Base-by-base conservation (phyloP, 2,329 filamentous ascomycete species). In the Verticillium zaregamsianum region DNA sequence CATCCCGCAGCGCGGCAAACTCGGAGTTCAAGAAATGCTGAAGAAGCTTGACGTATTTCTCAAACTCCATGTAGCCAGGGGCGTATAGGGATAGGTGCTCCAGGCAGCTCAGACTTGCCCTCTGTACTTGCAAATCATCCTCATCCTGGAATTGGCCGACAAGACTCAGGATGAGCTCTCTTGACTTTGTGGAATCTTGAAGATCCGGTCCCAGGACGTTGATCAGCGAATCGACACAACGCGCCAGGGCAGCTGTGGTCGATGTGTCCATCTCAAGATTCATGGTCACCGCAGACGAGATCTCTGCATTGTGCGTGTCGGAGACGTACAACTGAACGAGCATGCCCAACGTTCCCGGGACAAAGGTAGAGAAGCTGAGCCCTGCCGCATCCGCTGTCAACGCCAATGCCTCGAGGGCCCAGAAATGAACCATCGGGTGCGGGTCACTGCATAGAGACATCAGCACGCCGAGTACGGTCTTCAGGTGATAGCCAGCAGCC, bases 381-480 rank as follows among this genome's bases (percentile, higher is more conserved):
- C 95, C 95, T 2, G 95, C 93, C 12, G 94, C 95, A 70, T 97
- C 94, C 3, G 94, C 91, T 14, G 96, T 93, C 59, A 91, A 83
- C 2, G 91, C 89, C 33, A 99, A 76, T 11, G 92, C 94, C 72
- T 97, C 93, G 55, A 99, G 80, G 3, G 96, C 94, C 93, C 93
- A 98, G 72, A 94, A 97, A 74, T 99, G 95, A 9, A 99, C 95
- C 0, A 91, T 89, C 0, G 95, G 93, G 72, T 99, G 95, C 23
- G 94, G 92, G 71, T 99, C 95, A 68, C 93, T 97, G 73, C 93
- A 94, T 11, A 99, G 83, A 8, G 95, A 98, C 90, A 98, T 96
- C n/a, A 99, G 80, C 45, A 99, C 96, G 20, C 94, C 91, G n/a
- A 97, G 85, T 58, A 99, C 97, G 1, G 93, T 97, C 79, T 98